Percentiles rank a stretch among this genome's conserved stretches.
Evolutionary conservation across 1,284 basidiomycete species (phyloP).

Genomic region (Tetrapyrgos nigripes): DNA sequence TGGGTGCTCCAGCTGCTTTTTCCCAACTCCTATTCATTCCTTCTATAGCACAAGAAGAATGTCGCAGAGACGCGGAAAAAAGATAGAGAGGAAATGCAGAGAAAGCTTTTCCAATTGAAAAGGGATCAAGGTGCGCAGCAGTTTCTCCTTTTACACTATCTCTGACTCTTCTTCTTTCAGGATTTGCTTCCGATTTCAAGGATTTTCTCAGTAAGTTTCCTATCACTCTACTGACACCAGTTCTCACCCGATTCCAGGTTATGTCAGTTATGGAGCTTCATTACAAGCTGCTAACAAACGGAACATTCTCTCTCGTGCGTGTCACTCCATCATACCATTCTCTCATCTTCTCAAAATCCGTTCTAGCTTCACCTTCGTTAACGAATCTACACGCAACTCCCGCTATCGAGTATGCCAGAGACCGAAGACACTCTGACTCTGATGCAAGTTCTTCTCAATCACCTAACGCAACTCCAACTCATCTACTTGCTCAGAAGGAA

Average conservation of each 20-base stretch:
- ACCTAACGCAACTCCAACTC: neutral
- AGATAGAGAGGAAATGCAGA: conserved; percentile 11
- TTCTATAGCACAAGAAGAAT: conserved; percentile 12
- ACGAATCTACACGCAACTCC: conserved; percentile 9
- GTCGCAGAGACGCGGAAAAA: conserved; percentile 4
- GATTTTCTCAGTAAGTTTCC: conserved; percentile 11
- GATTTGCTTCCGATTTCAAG: conserved; percentile 12
- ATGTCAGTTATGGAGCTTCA: conserved; percentile 1
- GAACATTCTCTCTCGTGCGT: conserved; percentile 13
- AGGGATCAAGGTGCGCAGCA: conserved; percentile 3
- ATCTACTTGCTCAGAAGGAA: neutral
- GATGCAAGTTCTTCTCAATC: neutral
- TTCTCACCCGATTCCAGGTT: neutral
- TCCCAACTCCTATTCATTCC: neutral
- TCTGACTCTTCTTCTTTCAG: neutral
- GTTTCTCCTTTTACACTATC: neutral
- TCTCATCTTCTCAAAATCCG: neutral
- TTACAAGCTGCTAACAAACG: conserved; percentile 1
- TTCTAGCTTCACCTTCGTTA: conserved; percentile 8
- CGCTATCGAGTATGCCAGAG: neutral
- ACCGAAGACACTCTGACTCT: conserved; percentile 13
- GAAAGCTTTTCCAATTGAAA: conserved; percentile 8
- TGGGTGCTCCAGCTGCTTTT: neutral
- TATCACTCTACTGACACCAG: neutral
- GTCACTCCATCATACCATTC: neutral